Percentiles rank a stretch among this genome's conserved stretches.
Conservation (phyloP, 345 rosid species). For the Boechera stricta region DNA sequence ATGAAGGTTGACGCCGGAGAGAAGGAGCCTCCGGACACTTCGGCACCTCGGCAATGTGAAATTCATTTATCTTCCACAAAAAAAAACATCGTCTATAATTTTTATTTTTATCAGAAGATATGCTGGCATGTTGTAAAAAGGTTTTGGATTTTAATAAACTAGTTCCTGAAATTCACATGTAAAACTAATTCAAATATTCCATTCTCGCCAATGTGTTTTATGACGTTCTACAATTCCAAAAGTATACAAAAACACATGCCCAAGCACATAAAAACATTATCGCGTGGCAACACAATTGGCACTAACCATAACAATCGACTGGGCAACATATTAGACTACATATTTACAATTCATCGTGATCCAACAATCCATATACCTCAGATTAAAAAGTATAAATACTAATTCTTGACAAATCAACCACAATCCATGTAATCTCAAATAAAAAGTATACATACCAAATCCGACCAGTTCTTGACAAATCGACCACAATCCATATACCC, state of each 20-base stretch:
- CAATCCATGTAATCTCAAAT: not conserved
- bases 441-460: not conserved
- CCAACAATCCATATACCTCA: slow-evolving; percentile 7
- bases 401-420: not conserved
- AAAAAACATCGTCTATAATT: not conserved
- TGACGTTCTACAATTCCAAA: not conserved
- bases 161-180: not conserved
- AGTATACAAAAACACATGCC: not conserved
- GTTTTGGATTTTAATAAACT: not conserved
- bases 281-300: slow-evolving; percentile 6
- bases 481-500: not conserved
- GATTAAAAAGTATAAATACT: too few species aligned
- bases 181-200: not conserved
- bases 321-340: slow-evolving; percentile 19
- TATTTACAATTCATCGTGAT: slow-evolving; percentile 4
- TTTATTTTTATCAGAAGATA: not conserved
- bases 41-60: too few species aligned
- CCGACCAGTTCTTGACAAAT: not conserved
- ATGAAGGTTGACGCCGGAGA: not conserved
- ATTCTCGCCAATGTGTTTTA: not conserved
- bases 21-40: too few species aligned
- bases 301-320: slow-evolving; percentile 4
- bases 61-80: not conserved
- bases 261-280: not conserved
- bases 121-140: not conserved